Percentiles rank a stretch among this genome's conserved stretches.
phyloP scores from a whole-genome alignment of 257 asterid species.

The Petunia axillaris region DNA sequence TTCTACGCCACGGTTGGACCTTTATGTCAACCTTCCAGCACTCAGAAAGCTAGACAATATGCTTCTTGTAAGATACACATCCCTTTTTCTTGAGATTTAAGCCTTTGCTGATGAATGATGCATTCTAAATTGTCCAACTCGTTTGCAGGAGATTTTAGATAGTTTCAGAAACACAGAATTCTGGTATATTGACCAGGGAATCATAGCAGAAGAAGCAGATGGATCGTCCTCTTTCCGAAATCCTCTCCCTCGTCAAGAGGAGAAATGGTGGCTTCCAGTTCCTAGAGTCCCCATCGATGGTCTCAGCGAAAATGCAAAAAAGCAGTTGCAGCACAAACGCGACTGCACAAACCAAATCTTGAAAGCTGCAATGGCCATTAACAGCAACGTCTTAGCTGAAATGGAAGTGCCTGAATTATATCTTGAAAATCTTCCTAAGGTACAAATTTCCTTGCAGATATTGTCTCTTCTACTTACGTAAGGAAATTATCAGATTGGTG shows the following conservation, averaged over 20 bases:
- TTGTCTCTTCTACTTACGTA: not conserved
- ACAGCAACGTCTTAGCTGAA: constrained; percentile 68
- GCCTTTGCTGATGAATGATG: not conserved
- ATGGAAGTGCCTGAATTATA: constrained; percentile 77
- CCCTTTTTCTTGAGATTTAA: not conserved
- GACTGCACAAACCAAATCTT: constrained; percentile 77
- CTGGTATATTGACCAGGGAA: constrained; percentile 84
- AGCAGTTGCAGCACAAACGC: constrained; percentile 60
- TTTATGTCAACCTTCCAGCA: constrained; percentile 80
- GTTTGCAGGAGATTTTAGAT: constrained; percentile 67
- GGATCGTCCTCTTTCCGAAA: constrained; percentile 40
- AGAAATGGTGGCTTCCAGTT: constrained; percentile 94
- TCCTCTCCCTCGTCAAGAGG: constrained; percentile 40
- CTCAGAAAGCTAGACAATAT: constrained; percentile 78
- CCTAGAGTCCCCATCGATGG: constrained; percentile 77
- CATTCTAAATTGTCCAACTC: constrained; percentile 1
- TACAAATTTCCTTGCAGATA: constrained; percentile 17
- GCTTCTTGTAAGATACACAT: constrained; percentile 62
- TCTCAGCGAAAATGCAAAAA: constrained; percentile 61
- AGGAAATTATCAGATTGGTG: not conserved
- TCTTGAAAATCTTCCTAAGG: constrained; percentile 78
- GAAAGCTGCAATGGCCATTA: constrained; percentile 92
- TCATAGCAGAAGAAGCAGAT: constrained; percentile 44
- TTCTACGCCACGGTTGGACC: constrained; percentile 68
- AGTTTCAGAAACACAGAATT: constrained; percentile 61